phyloP scores from a whole-genome alignment of 257 asterid species.

The Solanum bulbocastanum region DNA sequence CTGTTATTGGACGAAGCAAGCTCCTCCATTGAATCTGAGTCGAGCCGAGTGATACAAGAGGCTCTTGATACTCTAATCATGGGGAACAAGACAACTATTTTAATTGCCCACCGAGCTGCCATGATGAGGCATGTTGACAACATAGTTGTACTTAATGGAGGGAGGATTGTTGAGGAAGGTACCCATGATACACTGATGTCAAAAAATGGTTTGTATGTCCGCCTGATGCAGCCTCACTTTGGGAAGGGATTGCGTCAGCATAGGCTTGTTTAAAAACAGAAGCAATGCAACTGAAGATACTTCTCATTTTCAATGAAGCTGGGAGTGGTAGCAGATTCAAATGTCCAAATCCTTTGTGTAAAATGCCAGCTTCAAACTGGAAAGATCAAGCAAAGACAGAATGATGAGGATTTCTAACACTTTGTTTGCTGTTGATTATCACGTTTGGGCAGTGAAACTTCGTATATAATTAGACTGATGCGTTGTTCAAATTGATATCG shows the following conservation, averaged over 20 bases:
- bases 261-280: conserved; percentile 53
- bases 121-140: conserved; percentile 99
- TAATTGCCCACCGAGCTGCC: conserved; percentile 97
- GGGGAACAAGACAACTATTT: conserved; percentile 95
- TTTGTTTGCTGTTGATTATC: background rate
- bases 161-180: conserved; percentile 95
- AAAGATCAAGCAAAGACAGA: background rate
- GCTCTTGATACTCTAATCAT: conserved; percentile 90
- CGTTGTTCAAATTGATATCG: background rate
- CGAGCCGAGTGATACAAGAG: conserved; percentile 93
- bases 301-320: background rate
- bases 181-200: conserved; percentile 64
- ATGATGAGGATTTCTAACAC: background rate
- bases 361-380: background rate
- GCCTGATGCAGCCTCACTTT: conserved; percentile 96
- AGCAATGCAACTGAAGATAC: background rate
- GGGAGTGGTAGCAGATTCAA: background rate
- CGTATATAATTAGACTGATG: conserved; percentile 1
- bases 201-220: conserved; percentile 83
- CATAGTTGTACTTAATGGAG: conserved; percentile 94
- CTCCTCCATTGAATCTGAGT: conserved; percentile 92
- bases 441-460: background rate
- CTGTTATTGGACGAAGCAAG: conserved; percentile 94
- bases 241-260: conserved; percentile 85
- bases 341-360: background rate